Percentiles rank a stretch among this genome's conserved stretches.
Conservation (phyloP, 306 rosid genomes). For the Cucurbita ficifolia region DNA sequence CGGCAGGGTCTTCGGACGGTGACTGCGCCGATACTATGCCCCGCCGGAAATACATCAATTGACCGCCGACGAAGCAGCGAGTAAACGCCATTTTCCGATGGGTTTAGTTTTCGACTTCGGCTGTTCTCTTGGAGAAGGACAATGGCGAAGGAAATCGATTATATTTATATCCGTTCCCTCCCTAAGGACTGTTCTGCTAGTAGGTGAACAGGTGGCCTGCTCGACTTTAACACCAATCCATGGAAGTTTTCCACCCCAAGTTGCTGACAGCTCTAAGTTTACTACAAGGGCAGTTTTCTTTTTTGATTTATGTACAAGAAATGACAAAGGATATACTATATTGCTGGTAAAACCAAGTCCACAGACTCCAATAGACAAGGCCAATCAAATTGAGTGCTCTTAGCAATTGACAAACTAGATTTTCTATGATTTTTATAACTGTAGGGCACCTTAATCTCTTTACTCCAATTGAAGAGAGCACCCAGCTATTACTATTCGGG, state of each 20-base stretch:
- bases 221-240: background rate
- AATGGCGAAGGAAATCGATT: background rate
- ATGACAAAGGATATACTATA: background rate
- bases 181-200: background rate
- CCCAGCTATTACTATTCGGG: background rate
- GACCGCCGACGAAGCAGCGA: slow-evolving; percentile 22
- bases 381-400: background rate
- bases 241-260: background rate
- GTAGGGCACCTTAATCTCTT: too few species aligned
- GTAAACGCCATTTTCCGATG: background rate
- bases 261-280: background rate
- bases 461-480: background rate
- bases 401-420: background rate
- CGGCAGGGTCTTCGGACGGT: background rate
- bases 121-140: background rate
- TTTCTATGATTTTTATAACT: background rate
- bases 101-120: slow-evolving; percentile 5
- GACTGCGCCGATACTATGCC: too few species aligned
- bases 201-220: too few species aligned
- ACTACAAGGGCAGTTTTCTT: background rate
- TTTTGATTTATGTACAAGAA: background rate
- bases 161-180: background rate
- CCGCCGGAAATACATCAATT: background rate
- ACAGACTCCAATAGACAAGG: background rate
- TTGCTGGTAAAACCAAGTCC: background rate